These are phyloP conservation scores for Xylariales sp. DNA, from an alignment of 2,329 filamentous ascomycete genomes.

Conservation along the genomic window DNA sequence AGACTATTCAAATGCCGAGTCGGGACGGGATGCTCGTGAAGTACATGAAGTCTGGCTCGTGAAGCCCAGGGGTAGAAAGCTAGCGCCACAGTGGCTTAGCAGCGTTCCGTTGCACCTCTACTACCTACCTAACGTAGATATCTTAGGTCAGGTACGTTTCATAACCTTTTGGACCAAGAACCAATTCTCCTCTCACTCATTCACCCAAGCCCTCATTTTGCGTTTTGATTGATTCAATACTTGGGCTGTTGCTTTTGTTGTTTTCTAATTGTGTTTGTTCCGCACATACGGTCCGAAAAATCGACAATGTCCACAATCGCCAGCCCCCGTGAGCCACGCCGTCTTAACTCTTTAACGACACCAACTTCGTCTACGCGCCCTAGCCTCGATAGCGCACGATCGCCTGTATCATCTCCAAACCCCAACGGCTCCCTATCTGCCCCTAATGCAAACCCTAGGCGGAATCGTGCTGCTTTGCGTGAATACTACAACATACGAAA, in stretches of 20 bases:
- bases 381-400: slow-evolving; percentile 75
- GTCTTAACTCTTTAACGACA: slow-evolving; percentile 65
- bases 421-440: slow-evolving; percentile 48
- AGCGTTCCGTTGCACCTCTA: neutral
- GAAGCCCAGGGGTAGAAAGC: neutral
- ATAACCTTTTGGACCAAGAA: neutral
- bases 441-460: slow-evolving; percentile 53
- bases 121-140: no score
- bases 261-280: neutral
- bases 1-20: neutral
- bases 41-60: neutral
- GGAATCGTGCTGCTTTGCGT: slow-evolving; percentile 87
- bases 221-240: neutral
- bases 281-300: neutral
- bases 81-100: slow-evolving; percentile 47
- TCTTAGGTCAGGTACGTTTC: no score
- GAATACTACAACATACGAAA: slow-evolving; percentile 92
- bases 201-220: no score
- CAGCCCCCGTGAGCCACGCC: slow-evolving; percentile 70
- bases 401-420: slow-evolving; percentile 67
- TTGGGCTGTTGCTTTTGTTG: neutral
- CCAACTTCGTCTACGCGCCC: slow-evolving; percentile 81
- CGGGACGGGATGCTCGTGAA: neutral
- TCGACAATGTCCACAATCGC: slow-evolving; percentile 72
- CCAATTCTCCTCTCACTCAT: neutral